phyloP scores from a whole-genome alignment of 2,329 filamentous ascomycete species.

The Calonectria pauciramosa region DNA sequence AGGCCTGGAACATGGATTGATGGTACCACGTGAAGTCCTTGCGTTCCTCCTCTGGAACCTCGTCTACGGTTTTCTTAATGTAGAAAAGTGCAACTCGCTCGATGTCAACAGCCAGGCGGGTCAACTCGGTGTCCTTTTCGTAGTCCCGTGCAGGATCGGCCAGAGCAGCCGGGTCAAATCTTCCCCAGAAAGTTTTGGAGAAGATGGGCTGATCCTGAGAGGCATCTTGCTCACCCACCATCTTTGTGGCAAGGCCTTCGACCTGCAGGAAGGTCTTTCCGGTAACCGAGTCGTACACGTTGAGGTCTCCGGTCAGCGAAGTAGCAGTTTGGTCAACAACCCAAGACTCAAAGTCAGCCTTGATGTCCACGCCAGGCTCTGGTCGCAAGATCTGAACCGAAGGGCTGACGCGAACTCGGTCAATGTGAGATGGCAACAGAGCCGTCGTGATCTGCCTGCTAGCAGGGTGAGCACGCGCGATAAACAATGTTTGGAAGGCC shows the following conservation, averaged over 20 bases:
- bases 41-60: conserved; percentile 18
- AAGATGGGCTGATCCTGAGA: conserved; percentile 28
- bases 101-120: conserved; percentile 18
- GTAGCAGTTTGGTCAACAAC: conserved; percentile 28
- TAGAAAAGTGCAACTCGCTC: conserved; percentile 29
- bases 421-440: conserved; percentile 24
- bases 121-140: conserved; percentile 15
- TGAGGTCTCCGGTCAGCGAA: conserved; percentile 27
- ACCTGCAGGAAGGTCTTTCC: conserved; percentile 26
- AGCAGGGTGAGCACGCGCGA: conserved; percentile 21
- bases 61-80: conserved; percentile 16
- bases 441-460: conserved; percentile 20
- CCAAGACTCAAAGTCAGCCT: conserved; percentile 25
- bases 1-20: conserved; percentile 23
- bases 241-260: conserved; percentile 23
- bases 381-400: conserved; percentile 17
- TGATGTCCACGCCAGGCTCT: conserved; percentile 15
- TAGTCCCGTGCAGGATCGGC: conserved; percentile 18
- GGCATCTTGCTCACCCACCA: conserved; percentile 26
- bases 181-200: conserved; percentile 26
- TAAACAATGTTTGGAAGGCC: conserved; percentile 25
- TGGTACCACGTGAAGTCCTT: conserved; percentile 24
- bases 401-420: conserved; percentile 21
- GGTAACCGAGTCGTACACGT: conserved; percentile 24
- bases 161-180: conserved; percentile 9